Conservation (phyloP, 2,329 filamentous ascomycete species). For the Apiospora marii region DNA sequence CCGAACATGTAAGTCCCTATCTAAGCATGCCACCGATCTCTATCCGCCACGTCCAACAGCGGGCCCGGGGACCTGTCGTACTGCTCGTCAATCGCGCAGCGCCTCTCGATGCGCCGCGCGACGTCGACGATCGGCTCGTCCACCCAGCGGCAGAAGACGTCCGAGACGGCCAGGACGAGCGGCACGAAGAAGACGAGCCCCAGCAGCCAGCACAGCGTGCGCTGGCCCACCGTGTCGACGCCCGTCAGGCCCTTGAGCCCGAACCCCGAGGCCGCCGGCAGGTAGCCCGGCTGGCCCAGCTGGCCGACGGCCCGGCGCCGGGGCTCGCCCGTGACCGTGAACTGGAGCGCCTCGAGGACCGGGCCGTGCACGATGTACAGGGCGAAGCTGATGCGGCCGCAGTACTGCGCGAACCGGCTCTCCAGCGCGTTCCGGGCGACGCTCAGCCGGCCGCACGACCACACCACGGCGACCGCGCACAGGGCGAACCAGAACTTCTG, state of each 20-base stretch:
- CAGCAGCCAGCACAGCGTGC: slow-evolving; percentile 45
- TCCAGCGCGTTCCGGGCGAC: slow-evolving; percentile 51
- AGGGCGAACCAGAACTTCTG: slow-evolving; percentile 50
- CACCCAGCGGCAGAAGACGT: slow-evolving; percentile 63
- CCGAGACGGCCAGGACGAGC: slow-evolving; percentile 61
- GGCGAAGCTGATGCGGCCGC: slow-evolving; percentile 61
- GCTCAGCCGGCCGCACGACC: slow-evolving; percentile 48
- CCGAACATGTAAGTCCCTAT: background rate
- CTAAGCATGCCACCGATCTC: slow-evolving; percentile 14
- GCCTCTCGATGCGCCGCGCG: slow-evolving; percentile 61
- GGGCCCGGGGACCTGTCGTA: background rate
- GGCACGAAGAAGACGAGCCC: slow-evolving; percentile 58
- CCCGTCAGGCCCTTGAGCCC: slow-evolving; percentile 45
- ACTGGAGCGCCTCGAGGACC: slow-evolving; percentile 50
- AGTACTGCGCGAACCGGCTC: slow-evolving; percentile 58
- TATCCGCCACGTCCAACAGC: background rate
- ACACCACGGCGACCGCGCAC: slow-evolving; percentile 45
- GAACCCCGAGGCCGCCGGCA: background rate
- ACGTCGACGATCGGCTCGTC: slow-evolving; percentile 64
- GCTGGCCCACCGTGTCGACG: slow-evolving; percentile 39
- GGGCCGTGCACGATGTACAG: slow-evolving; percentile 63
- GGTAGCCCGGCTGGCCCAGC: slow-evolving; percentile 28
- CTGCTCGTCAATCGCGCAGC: slow-evolving; percentile 11
- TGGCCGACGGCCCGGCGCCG: slow-evolving; percentile 34
- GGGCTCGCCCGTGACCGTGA: slow-evolving; percentile 40